Evolutionary conservation across 2,329 filamentous ascomycete genomes (phyloP).

Genomic region (Lecanicillium sp.): DNA sequence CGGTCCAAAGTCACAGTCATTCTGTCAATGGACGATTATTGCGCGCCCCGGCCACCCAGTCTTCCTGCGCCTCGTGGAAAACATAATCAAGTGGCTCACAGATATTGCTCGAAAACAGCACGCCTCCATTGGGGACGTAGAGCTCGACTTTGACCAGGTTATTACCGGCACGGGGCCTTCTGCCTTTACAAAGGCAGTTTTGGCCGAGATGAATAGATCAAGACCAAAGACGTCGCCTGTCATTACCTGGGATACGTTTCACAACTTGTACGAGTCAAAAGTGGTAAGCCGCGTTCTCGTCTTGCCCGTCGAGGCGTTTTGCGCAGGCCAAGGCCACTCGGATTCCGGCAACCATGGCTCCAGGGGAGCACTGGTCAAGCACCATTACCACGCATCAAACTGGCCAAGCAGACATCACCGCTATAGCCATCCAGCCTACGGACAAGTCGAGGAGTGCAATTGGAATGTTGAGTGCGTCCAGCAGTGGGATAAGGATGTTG

Average conservation of each 20-base stretch:
- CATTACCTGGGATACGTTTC: slow-evolving; percentile 57
- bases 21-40: slow-evolving; percentile 72
- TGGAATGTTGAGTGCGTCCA: slow-evolving; percentile 58
- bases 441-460: slow-evolving; percentile 64
- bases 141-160: slow-evolving; percentile 64
- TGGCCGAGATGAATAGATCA: slow-evolving; percentile 52
- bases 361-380: slow-evolving; percentile 59
- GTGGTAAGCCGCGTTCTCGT: slow-evolving; percentile 58
- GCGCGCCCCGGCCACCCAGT: slow-evolving; percentile 59
- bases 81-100: slow-evolving; percentile 60
- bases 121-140: slow-evolving; percentile 50
- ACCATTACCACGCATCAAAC: slow-evolving; percentile 67
- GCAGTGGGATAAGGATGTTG: slow-evolving; percentile 58
- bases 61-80: slow-evolving; percentile 60
- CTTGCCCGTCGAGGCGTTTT: slow-evolving; percentile 64
- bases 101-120: slow-evolving; percentile 51
- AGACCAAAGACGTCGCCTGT: slow-evolving; percentile 15
- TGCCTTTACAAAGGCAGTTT: slow-evolving; percentile 58
- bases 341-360: slow-evolving; percentile 64
- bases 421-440: slow-evolving; percentile 60
- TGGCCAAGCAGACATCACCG: slow-evolving; percentile 62
- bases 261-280: slow-evolving; percentile 58
- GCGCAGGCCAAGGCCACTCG: slow-evolving; percentile 65
- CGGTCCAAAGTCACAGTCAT: slow-evolving; percentile 60
- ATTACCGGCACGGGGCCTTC: slow-evolving; percentile 67